Evolutionary conservation across 352 stramenopile species (phyloP).

Genomic region (Globisporangium ultimum): DNA sequence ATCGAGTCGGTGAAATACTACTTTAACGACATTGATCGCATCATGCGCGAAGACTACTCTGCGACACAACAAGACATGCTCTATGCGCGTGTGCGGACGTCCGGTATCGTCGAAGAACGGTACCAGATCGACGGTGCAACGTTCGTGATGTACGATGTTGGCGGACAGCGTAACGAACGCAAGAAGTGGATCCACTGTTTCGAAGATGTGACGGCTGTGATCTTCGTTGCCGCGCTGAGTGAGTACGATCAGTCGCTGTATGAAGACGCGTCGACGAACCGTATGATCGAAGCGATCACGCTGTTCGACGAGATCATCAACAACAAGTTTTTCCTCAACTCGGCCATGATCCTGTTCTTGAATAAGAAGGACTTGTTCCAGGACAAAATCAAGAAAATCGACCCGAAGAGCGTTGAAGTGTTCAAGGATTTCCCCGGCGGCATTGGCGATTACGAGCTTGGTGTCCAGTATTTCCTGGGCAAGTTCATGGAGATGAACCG

Average conservation of each 20-base stretch:
- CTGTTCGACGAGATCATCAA: slow-evolving; percentile 96
- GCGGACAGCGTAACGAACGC: slow-evolving; percentile 94
- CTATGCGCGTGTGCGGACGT: slow-evolving; percentile 93
- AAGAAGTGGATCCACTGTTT: slow-evolving; percentile 99
- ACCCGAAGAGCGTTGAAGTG: slow-evolving; percentile 88
- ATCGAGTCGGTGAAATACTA: slow-evolving; percentile 97
- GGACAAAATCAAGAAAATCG: slow-evolving; percentile 94
- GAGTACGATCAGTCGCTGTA: slow-evolving; percentile 95
- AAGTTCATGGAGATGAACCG: slow-evolving; percentile 96
- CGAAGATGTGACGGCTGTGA: slow-evolving; percentile 95
- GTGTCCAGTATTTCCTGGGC: slow-evolving; percentile 87
- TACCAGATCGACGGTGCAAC: slow-evolving; percentile 94
- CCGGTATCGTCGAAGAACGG: slow-evolving; percentile 93
- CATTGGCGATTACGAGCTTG: slow-evolving; percentile 82
- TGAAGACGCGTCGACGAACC: slow-evolving; percentile 92
- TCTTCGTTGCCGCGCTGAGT: slow-evolving; percentile 95
- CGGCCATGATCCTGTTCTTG: slow-evolving; percentile 95
- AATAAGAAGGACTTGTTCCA: slow-evolving; percentile 98
- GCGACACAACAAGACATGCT: slow-evolving; percentile 95
- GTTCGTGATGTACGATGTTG: slow-evolving; percentile 98
- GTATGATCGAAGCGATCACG: slow-evolving; percentile 94
- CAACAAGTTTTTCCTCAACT: slow-evolving; percentile 92
- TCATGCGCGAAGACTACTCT: slow-evolving; percentile 92
- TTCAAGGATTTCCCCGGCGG: slow-evolving; percentile 91
- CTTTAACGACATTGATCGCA: slow-evolving; percentile 94